Base-by-base conservation (phyloP, 1,284 basidiomycete species). In the Mycena sp. region DNA sequence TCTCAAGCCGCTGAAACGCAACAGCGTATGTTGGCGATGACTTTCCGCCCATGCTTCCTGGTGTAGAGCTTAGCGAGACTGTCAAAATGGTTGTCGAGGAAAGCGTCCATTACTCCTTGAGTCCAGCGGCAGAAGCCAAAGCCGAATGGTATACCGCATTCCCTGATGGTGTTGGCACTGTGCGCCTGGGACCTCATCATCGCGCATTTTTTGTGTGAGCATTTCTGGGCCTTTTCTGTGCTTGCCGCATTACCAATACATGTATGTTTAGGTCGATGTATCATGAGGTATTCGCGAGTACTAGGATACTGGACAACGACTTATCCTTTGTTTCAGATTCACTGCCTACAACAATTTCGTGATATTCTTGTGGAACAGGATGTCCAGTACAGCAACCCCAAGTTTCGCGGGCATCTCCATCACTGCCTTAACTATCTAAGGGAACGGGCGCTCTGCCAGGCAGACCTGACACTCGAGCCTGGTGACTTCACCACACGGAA, bases 371-470 rank as follows among this genome's bases (percentile, higher is more conserved):
- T 60, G n/a, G 63, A 64, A 21, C 57, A 30, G 19, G n/a, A n/a
- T n/a, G n/a, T n/a, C n/a, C n/a, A n/a, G n/a, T n/a, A n/a, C n/a
- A n/a, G n/a, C n/a, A n/a, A n/a, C n/a, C n/a, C n/a, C n/a, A 56
- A 51, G 17, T 51, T 23, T 53, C 17, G 35, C 52, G 61, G 65
- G 16, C 82, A 83, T 68, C 67, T 81, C 16, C 71, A 79, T 61
- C 83, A 83, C 66, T 83, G 82, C 69, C 73, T 81, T 51, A 80
- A 80, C 63, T 82, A 82, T 67, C 67, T 85, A 28, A 75, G 81
- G 23, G 77, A 83, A 63, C 73, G 71, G 60, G 73, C 75, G 4
- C 70, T 84, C 11, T 85, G 83, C 69, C 64, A 70, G 1, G 78
- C 80, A 4, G 82, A 82, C 65, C 72, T 78, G 44, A 80, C 80